Base-by-base conservation (phyloP, 148 eudicot species). In the Fagopyrum tataricum region DNA sequence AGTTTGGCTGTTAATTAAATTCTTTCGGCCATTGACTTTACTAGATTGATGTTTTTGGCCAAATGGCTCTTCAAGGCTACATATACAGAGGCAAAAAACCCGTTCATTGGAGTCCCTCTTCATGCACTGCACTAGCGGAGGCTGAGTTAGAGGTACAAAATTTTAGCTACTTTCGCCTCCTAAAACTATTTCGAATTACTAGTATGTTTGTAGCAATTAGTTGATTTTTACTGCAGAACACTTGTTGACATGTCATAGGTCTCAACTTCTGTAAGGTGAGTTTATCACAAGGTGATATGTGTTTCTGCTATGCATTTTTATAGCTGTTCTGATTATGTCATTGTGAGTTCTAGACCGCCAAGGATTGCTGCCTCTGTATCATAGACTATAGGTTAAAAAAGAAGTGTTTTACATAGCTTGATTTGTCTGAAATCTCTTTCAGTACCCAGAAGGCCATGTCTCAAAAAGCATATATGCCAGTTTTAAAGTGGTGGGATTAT, bases 31-130 rank as follows among this genome's bases (percentile, higher is more conserved):
- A 59, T 76, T 67, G 71, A 44, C 21, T 68, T 49, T 86, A 37
- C 76, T 76, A 89, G 90, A 88, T 95, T 84, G 94, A 88, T 85
- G 99, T 95, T 56, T 95, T 95, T 85, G 96, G 97, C 31, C 87
- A 92, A 79, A 95, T 95, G 97, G 92, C 83, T 71, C 82, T 95
- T 70, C 89, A 86, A 84, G 96, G 88, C 46, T 84, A 87, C 79
- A 95, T 95, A n/a, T 95, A 91, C 52, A 84, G 99, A 81, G 99
- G 99, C 76, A 87, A 90, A 76, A 95, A 95, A 79, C 99, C 99
- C 67, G 99, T 95, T 79, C 97, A 95, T 74, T 95, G 99, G 99
- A 95, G 99, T 72, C 97, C 99, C 48, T 95, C 99, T 47, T 95
- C 99, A 64, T 84, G 94, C 75, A 95, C 99, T 71, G 99, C 99